Percentiles rank a stretch among this genome's conserved stretches.
phyloP scores from a whole-genome alignment of 225 moss, liverwort and hornwort genomes.

The Physcomitrellopsis africana region DNA sequence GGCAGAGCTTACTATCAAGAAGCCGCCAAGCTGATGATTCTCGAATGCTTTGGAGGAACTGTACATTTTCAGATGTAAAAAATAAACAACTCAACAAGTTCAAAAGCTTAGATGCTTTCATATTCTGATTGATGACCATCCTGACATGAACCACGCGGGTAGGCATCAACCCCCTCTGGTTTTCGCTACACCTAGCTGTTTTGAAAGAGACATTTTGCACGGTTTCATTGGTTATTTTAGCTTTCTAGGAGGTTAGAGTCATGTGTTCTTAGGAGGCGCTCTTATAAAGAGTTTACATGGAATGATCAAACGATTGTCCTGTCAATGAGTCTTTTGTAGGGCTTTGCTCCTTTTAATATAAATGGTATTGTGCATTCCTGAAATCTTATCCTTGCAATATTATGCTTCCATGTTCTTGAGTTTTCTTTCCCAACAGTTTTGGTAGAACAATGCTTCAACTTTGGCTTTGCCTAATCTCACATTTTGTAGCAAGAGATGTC shows the following conservation, averaged over 20 bases:
- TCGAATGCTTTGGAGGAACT: constrained; percentile 24
- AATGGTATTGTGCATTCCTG: too few species aligned
- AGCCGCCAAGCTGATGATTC: constrained; percentile 42
- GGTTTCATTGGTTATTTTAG: constrained; percentile 19
- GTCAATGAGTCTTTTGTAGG: constrained; percentile 39
- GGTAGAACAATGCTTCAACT: too few species aligned
- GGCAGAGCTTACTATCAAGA: constrained; percentile 95
- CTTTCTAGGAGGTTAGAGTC: constrained; percentile 6
- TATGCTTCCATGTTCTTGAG: too few species aligned
- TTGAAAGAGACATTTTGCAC: constrained; percentile 31
- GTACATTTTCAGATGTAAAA: constrained; percentile 40
- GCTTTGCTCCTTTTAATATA: constrained; percentile 26
- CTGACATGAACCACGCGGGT: not conserved
- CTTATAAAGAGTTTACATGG: constrained; percentile 36
- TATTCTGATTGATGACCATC: constrained; percentile 26
- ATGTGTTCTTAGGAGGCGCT: constrained; percentile 34
- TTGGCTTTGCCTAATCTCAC: too few species aligned
- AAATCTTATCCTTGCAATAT: too few species aligned
- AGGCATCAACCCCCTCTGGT: constrained; percentile 30
- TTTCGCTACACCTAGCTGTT: constrained; percentile 35
- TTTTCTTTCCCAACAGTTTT: too few species aligned
- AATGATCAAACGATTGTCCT: constrained; percentile 47
- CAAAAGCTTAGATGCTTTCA: constrained; percentile 34
- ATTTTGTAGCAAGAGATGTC: too few species aligned
- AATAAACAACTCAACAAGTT: constrained; percentile 44